These are phyloP conservation scores for Beauveria brongniartii DNA, from an alignment of 2,329 filamentous ascomycete species.

Conservation along the genomic window DNA sequence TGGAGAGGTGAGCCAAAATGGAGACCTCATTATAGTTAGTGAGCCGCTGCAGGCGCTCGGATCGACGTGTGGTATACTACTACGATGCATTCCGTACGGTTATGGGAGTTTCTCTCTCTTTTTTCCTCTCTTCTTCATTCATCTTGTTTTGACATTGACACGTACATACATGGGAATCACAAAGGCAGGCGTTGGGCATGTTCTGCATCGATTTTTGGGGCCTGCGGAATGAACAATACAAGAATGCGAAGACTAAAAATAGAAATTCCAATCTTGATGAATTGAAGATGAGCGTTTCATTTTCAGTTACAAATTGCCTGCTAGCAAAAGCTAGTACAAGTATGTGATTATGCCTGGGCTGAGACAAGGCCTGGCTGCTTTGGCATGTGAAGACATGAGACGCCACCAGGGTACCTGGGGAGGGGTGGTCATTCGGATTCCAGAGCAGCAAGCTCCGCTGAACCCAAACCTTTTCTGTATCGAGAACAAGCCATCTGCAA, in stretches of 20 bases:
- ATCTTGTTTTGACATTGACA: neutral
- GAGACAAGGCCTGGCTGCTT: neutral
- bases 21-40: neutral
- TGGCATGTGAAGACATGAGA: conserved; percentile 10
- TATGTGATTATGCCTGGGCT: neutral
- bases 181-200: neutral
- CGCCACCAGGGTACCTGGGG: neutral
- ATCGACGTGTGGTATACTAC: neutral
- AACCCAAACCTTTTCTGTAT: neutral
- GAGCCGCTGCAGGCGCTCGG: neutral
- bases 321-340: neutral
- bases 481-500: neutral
- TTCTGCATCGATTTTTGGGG: neutral
- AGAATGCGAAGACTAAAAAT: conserved; percentile 5
- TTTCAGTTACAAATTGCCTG: neutral
- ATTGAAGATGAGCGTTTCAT: neutral
- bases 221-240: neutral
- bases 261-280: neutral
- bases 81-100: neutral
- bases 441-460: neutral
- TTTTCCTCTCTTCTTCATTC: neutral
- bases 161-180: neutral
- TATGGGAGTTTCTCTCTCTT: neutral
- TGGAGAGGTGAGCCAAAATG: neutral
- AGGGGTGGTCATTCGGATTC: neutral